Conservation (phyloP, 371 early-diverging fungal genomes). For the Batrachochytrium dendrobatidis region DNA sequence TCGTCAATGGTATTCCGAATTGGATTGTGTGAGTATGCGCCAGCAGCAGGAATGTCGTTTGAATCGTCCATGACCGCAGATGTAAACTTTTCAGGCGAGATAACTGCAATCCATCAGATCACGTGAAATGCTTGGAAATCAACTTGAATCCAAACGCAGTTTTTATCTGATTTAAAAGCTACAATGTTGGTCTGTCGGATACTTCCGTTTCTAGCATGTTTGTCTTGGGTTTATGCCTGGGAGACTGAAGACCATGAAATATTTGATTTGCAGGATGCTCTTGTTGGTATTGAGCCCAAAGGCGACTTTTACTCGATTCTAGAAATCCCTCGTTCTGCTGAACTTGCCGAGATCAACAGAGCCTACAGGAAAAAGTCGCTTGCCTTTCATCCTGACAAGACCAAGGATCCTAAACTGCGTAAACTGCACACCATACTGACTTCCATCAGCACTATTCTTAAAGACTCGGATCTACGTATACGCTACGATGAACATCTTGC, state of each 20-base stretch:
- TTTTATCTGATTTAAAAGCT: too few species aligned
- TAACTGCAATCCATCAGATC: too few species aligned
- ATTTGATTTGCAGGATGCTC: conserved; percentile 22
- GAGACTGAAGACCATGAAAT: conserved; percentile 30
- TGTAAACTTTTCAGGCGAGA: too few species aligned
- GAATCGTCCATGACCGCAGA: too few species aligned
- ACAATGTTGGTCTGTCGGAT: too few species aligned
- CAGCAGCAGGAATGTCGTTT: too few species aligned
- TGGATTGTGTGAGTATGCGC: too few species aligned
- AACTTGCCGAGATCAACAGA: conserved; percentile 78
- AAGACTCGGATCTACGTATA: conserved; percentile 29
- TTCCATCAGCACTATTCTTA: conserved; percentile 29
- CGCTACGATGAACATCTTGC: conserved; percentile 33
- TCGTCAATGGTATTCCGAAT: too few species aligned
- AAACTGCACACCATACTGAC: conserved; percentile 31
- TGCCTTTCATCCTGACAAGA: conserved; percentile 93
- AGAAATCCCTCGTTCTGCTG: conserved; percentile 65
- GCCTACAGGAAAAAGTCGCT: conserved; percentile 92
- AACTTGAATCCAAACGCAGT: too few species aligned
- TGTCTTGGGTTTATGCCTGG: too few species aligned
- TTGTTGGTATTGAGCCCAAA: neutral
- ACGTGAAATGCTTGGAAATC: too few species aligned
- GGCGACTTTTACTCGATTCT: conserved; percentile 67
- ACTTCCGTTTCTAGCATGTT: too few species aligned
- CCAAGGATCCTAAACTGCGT: conserved; percentile 23